These are phyloP conservation scores for Pleurotus citrinopileatus DNA, from an alignment of 768 basidiomycete genomes.

Conservation along the genomic window DNA sequence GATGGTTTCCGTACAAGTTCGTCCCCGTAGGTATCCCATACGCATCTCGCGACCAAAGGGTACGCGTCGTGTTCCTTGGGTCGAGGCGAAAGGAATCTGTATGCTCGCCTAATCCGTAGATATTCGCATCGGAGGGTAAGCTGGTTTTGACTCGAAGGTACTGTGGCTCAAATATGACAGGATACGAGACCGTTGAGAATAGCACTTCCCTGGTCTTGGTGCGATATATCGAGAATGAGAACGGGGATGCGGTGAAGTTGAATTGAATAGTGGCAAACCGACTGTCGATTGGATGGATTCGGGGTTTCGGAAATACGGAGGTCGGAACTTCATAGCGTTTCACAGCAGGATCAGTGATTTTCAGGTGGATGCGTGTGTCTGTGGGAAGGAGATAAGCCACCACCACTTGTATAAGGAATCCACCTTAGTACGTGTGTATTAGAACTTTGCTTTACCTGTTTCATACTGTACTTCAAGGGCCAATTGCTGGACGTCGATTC, in stretches of 20 bases:
- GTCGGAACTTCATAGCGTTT: slow-evolving; percentile 65
- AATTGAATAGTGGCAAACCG: slow-evolving; percentile 47
- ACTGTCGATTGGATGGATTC: slow-evolving; percentile 23
- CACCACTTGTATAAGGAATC: background rate
- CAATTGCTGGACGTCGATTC: slow-evolving; percentile 47
- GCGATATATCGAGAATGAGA: slow-evolving; percentile 58
- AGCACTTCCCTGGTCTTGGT: slow-evolving; percentile 47
- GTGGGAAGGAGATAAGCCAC: background rate
- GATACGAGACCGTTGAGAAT: slow-evolving; percentile 57
- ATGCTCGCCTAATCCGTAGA: slow-evolving; percentile 80
- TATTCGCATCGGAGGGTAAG: slow-evolving; percentile 58
- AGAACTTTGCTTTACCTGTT: slow-evolving; percentile 35
- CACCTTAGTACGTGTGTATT: background rate
- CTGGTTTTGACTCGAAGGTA: slow-evolving; percentile 70
- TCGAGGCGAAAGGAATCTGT: slow-evolving; percentile 61
- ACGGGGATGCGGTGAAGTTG: slow-evolving; percentile 57
- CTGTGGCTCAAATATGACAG: slow-evolving; percentile 74
- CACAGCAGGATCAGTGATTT: slow-evolving; percentile 50
- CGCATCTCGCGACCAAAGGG: slow-evolving; percentile 67
- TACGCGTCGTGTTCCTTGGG: slow-evolving; percentile 42
- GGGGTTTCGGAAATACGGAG: slow-evolving; percentile 56
- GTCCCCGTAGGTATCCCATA: slow-evolving; percentile 53
- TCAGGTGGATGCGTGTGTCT: slow-evolving; percentile 62
- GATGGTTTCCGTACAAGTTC: slow-evolving; percentile 73
- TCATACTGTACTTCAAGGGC: slow-evolving; percentile 55